Evolutionary conservation across 2,329 filamentous ascomycete genomes (phyloP).

Genomic region (Xylariaceae sp.): DNA sequence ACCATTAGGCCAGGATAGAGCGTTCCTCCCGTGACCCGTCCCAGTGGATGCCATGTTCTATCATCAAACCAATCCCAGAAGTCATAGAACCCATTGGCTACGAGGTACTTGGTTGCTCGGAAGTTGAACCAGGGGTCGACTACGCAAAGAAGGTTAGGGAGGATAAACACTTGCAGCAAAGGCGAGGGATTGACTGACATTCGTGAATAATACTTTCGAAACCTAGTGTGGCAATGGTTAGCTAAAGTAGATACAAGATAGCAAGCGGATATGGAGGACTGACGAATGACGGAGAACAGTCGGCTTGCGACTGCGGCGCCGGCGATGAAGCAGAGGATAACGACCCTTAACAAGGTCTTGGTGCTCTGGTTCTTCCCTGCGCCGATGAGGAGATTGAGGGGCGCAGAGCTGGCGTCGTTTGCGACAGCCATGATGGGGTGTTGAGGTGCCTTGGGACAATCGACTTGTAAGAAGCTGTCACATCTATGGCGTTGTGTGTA

Average conservation of each 20-base stretch:
- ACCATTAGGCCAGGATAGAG: conserved; percentile 99
- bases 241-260: conserved; percentile 3
- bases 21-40: conserved; percentile 97
- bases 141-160: conserved; percentile 45
- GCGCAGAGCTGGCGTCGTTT: conserved; percentile 35
- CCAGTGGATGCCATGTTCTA: conserved; percentile 98
- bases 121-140: conserved; percentile 99
- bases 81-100: conserved; percentile 95
- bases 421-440: conserved; percentile 43
- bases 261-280: conserved; percentile 42
- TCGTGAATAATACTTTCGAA: conserved; percentile 99
- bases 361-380: conserved; percentile 81
- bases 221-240: conserved; percentile 50
- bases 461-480: conserved; percentile 26
- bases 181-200: conserved; percentile 65
- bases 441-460: conserved; percentile 28
- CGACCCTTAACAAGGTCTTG: conserved; percentile 80
- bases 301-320: conserved; percentile 89
- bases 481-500: conserved; percentile 22
- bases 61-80: conserved; percentile 99
- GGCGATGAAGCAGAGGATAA: conserved; percentile 90
- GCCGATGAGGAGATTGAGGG: conserved; percentile 55
- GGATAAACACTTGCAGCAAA: conserved; percentile 31
- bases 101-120: conserved; percentile 94
- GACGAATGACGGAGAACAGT: conserved; percentile 97